Conservation (phyloP, 495 filamentous ascomycete genomes). For the Cercophora scortea region DNA sequence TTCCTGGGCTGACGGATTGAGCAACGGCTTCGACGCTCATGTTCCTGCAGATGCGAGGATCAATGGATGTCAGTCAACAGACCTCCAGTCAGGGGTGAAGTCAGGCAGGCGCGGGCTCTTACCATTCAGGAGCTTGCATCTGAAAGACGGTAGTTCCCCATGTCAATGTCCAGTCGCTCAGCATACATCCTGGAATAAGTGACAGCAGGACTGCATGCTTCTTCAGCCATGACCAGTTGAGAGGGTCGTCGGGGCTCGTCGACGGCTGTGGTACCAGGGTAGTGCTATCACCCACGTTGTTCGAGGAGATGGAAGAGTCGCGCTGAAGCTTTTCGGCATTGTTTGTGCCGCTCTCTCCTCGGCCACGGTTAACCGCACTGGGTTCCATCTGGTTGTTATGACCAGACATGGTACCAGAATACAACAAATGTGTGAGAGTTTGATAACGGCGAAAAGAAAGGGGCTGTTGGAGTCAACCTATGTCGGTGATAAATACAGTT, state of each 20-base stretch:
- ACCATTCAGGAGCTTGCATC: constrained; percentile 41
- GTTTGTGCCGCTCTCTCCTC: no score
- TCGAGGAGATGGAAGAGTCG: no score
- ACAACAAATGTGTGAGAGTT: no score
- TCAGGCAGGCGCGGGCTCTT: not conserved
- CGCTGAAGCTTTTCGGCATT: no score
- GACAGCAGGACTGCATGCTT: constrained; percentile 40
- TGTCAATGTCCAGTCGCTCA: constrained; percentile 37
- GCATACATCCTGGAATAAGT: constrained; percentile 9
- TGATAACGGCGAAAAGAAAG: no score
- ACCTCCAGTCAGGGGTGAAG: not conserved
- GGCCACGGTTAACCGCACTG: no score
- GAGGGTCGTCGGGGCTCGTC: constrained; percentile 45
- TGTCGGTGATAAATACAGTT: no score
- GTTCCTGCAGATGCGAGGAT: constrained; percentile 1
- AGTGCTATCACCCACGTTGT: no score
- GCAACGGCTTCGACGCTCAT: constrained; percentile 34
- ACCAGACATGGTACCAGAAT: no score
- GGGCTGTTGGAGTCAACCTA: no score
- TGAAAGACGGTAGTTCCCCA: constrained; percentile 44
- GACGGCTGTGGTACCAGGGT: constrained; percentile 2
- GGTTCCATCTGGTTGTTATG: no score
- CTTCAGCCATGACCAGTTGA: constrained; percentile 46
- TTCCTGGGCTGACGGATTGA: constrained; percentile 40
- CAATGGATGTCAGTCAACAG: not conserved